phyloP scores from a whole-genome alignment of 805 yeast genomes.

The Candida silvicultrix region DNA sequence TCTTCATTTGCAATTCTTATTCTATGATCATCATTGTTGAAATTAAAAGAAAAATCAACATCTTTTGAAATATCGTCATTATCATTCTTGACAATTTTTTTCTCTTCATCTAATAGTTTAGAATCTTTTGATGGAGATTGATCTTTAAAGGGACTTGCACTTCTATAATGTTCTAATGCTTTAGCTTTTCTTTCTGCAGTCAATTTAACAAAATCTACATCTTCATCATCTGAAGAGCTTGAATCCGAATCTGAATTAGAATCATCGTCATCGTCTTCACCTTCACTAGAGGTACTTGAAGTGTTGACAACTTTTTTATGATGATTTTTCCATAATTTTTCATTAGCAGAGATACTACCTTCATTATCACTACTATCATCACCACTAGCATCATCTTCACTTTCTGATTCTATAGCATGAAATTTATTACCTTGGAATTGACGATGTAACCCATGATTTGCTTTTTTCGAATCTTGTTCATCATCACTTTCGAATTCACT shows the following conservation, averaged over 20 bases:
- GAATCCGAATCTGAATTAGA: constrained; percentile 34
- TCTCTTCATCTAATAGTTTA: neutral
- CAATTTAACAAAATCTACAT: constrained; percentile 65
- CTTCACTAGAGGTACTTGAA: constrained; percentile 28
- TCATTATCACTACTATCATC: constrained; percentile 17
- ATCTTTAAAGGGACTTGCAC: constrained; percentile 25
- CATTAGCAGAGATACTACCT: constrained; percentile 18
- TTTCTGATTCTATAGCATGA: constrained; percentile 29
- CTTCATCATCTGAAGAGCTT: constrained; percentile 56
- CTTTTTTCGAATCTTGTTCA: constrained; percentile 8
- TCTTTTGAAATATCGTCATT: constrained; percentile 17
- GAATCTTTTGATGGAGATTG: constrained; percentile 5
- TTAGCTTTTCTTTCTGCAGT: constrained; percentile 62
- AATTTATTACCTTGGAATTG: constrained; percentile 10
- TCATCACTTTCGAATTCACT: constrained; percentile 33
- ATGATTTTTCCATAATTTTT: constrained; percentile 22
- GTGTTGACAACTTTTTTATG: constrained; percentile 23
- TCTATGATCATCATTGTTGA: constrained; percentile 35
- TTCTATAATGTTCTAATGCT: constrained; percentile 41
- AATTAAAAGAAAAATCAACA: constrained; percentile 34
- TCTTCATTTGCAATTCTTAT: constrained; percentile 14
- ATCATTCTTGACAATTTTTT: neutral
- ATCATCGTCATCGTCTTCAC: constrained; percentile 25
- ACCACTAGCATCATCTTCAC: constrained; percentile 24
- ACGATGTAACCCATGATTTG: neutral